phyloP scores from a whole-genome alignment of 2,329 filamentous ascomycete species.

The Penicillium sp. region DNA sequence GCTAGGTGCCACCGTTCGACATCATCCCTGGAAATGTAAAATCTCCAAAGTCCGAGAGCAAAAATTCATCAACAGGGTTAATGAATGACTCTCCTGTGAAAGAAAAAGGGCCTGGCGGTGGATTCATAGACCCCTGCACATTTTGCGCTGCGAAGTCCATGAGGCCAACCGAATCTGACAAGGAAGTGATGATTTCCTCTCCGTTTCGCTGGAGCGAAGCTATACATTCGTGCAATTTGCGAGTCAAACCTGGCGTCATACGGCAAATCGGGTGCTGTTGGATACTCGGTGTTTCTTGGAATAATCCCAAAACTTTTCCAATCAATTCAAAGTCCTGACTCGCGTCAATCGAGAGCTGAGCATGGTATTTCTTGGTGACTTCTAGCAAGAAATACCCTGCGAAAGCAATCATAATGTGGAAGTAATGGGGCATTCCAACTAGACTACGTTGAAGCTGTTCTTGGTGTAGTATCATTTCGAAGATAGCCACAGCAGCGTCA shows the following conservation, averaged over 20 bases:
- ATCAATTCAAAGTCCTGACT: conserved; percentile 30
- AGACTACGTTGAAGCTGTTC: conserved; percentile 44
- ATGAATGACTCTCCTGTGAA: conserved; percentile 20
- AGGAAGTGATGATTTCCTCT: conserved; percentile 6
- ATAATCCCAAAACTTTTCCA: conserved; percentile 25
- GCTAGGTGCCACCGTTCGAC: conserved; percentile 12
- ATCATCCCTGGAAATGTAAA: conserved; percentile 27
- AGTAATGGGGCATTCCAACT: conserved; percentile 50
- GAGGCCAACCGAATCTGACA: not conserved
- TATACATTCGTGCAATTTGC: conserved; percentile 31
- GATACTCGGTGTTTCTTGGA: conserved; percentile 27
- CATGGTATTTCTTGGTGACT: conserved; percentile 45
- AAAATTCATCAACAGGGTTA: conserved; percentile 24
- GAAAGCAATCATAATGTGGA: conserved; percentile 53
- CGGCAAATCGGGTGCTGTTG: conserved; percentile 34
- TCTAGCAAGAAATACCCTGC: conserved; percentile 50
- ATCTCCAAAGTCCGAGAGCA: conserved; percentile 25
- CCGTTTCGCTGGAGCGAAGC: conserved; percentile 16
- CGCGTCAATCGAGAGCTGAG: conserved; percentile 42
- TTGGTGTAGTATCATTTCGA: conserved; percentile 48
- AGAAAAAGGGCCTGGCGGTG: conserved; percentile 14
- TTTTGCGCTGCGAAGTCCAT: conserved; percentile 16
- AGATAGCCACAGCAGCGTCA: conserved; percentile 45
- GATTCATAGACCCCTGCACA: conserved; percentile 10
- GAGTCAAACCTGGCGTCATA: conserved; percentile 32